Base-by-base conservation (phyloP, 805 yeast species). In the Blastobotrys peoriensis region DNA sequence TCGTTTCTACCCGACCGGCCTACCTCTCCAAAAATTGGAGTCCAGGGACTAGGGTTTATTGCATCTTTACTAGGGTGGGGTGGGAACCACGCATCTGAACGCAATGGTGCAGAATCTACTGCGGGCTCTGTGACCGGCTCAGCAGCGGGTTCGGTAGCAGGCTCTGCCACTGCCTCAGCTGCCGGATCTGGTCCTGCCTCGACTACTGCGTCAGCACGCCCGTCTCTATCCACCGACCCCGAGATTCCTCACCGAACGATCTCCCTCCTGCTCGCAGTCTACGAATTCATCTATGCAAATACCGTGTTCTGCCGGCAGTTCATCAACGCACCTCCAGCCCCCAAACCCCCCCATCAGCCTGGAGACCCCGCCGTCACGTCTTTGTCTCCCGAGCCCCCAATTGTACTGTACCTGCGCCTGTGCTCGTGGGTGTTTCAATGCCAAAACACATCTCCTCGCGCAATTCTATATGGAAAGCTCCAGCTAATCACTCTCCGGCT, bases 221-320 rank as follows among this genome's bases (percentile, higher is more conserved):
- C 30, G 15, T n/a, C n/a, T n/a, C n/a, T n/a, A n/a, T n/a, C n/a
- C n/a, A 27, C 33, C 10, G 39, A 20, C 10, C 20, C 34, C 1
- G 41, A 39, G n/a, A 23, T 44, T 9, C 57, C 59, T 1, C 49
- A 52, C 35, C 41, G 42, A 13, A 52, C 54, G 8, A 46, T 51
- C 23, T 53, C 52, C 36, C 43, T 43, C 18, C 45, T 49, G 21
- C 57, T 54, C 39, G 65, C 54, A 5, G 50, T 61, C 16, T 59
- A 63, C 45, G 67, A 64, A 43, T 67, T 68, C 39, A 51, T 56
- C 3, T 54, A 53, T n/a, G 61, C 60, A 28, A 68, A 68, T 50
- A 56, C 58, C 19, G 54, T 57, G 33, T 68, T 67, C 47, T 53
- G 63, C 4, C 43, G 56, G 22, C 47, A 49, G 35, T 52, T 64